Evolutionary conservation across 1,139 yeast genomes (phyloP).

Genomic region (Tardiomyces depauwii): DNA sequence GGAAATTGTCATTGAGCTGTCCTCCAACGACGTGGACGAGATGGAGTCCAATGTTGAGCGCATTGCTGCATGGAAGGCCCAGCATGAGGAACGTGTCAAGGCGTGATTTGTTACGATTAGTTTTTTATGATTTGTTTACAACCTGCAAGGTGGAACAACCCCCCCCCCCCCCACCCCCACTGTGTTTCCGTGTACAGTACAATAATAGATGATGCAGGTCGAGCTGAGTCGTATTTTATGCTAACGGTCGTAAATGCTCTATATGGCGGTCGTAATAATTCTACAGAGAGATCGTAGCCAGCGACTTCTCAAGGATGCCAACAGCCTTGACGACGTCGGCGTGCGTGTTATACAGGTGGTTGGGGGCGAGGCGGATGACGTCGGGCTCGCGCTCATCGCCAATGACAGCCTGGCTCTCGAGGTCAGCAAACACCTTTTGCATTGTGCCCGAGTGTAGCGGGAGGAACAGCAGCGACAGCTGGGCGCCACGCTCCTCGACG

Average conservation of each 20-base stretch:
- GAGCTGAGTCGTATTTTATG: too few relatives aligned
- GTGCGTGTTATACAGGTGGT: constrained; percentile 72
- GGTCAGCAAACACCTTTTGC: constrained; percentile 42
- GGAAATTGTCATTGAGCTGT: constrained; percentile 71
- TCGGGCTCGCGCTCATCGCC: constrained; percentile 87
- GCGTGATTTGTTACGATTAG: too few relatives aligned
- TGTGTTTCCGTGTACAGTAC: too few relatives aligned
- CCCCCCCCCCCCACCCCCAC: too few relatives aligned
- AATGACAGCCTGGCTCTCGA: constrained; percentile 49
- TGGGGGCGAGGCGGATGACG: constrained; percentile 77
- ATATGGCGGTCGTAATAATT: too few relatives aligned
- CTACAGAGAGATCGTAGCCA: not conserved
- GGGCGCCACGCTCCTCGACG: constrained; percentile 60
- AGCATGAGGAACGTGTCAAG: constrained; percentile 40
- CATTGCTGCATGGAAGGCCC: constrained; percentile 57
- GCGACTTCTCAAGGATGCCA: constrained; percentile 28
- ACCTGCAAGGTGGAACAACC: too few relatives aligned
- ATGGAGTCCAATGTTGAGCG: constrained; percentile 74
- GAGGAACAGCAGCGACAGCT: constrained; percentile 59
- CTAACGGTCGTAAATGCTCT: too few relatives aligned
- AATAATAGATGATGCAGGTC: too few relatives aligned
- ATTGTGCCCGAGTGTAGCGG: constrained; percentile 43
- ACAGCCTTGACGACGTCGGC: constrained; percentile 45
- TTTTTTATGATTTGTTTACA: too few relatives aligned
- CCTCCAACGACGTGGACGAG: constrained; percentile 60